A percentile compares a stretch with the other conserved stretches of the same genome.
phyloP scores from a whole-genome alignment of 257 asterid species.

The Capsicum baccatum region DNA sequence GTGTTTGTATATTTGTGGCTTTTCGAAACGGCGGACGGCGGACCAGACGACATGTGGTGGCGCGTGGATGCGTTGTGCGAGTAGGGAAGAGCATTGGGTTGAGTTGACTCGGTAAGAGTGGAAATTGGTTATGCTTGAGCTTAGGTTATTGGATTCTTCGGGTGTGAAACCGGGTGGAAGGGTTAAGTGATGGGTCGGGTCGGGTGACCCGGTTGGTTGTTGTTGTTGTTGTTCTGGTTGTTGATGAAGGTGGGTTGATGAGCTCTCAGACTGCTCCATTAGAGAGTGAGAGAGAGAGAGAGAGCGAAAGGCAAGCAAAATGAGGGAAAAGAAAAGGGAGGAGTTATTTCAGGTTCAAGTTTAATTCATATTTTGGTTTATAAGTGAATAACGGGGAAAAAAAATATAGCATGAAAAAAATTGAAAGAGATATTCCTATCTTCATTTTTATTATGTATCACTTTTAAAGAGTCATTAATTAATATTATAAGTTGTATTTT shows the following conservation, averaged over 20 bases:
- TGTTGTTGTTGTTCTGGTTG: slow-evolving; percentile 5
- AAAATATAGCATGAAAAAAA: neutral
- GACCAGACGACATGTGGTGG: slow-evolving; percentile 72
- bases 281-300: slow-evolving; percentile 26
- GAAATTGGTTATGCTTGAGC: slow-evolving; percentile 52
- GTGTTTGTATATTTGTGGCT: slow-evolving; percentile 86
- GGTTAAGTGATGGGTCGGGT: slow-evolving; percentile 31
- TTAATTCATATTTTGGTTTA: neutral
- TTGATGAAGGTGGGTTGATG: slow-evolving; percentile 13
- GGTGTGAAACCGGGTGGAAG: slow-evolving; percentile 55
- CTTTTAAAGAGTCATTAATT: too few relatives aligned
- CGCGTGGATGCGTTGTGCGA: slow-evolving; percentile 77
- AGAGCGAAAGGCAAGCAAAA: neutral
- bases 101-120: slow-evolving; percentile 73
- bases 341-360: neutral
- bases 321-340: neutral
- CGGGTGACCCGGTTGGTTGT: neutral
- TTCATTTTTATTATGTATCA: too few relatives aligned
- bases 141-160: slow-evolving; percentile 72
- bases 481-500: too few relatives aligned
- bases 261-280: slow-evolving; percentile 19
- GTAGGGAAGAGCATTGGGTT: slow-evolving; percentile 72
- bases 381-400: neutral
- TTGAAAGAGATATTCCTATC: too few relatives aligned
- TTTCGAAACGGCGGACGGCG: slow-evolving; percentile 75